Base-by-base conservation (phyloP, 768 basidiomycete genomes). In the Psilocybe tampanensis region DNA sequence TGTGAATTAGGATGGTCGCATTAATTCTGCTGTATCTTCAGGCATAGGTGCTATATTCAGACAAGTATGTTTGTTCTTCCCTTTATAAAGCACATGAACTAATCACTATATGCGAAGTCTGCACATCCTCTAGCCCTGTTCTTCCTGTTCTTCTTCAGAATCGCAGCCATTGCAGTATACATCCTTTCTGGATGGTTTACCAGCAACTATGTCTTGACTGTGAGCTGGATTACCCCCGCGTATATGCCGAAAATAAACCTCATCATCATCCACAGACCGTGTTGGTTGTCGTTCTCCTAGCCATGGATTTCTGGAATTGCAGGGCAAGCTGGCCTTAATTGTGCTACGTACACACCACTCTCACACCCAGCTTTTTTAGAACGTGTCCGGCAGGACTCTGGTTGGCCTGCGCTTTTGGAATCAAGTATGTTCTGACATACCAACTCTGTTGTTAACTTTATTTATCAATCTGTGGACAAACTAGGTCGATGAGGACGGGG, bases 291-390 rank as follows among this genome's bases (percentile, higher is more conserved):
- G 88, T 98, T 1, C 78, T 99, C 15, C 84, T 99, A 22, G 91
- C 95, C 0, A 90, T 96, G 85, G 97, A 99, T 74, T 99, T 99
- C 72, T 99, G 96, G 97, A 98, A 96, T 65, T 94, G 93, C 63
- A 79, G 95, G 70, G 93, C 94, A 66, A 58, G 84, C 58, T 24
- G 45, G 24, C 3, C 44, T 23, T 45, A n/a, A 15, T 34, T 12
- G 36, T 32, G 23, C 4, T n/a, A 17, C 13, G 33, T 7, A 12
- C 15, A 1, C 47, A 1, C 7, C 32, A 18, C 15, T 3, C 8
- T 8, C 19, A 12, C 47, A 51, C 26, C 44, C 44, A 18, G 29
- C 24, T 22, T 13, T 21, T 39, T 8, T 44, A 95, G 90, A 99
- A 99, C 66, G 94, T 99, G 13, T 85, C 95, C 0, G 97, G 97